Conservation (phyloP, 2,329 filamentous ascomycete species). For the Cladophialophora yegresii region DNA sequence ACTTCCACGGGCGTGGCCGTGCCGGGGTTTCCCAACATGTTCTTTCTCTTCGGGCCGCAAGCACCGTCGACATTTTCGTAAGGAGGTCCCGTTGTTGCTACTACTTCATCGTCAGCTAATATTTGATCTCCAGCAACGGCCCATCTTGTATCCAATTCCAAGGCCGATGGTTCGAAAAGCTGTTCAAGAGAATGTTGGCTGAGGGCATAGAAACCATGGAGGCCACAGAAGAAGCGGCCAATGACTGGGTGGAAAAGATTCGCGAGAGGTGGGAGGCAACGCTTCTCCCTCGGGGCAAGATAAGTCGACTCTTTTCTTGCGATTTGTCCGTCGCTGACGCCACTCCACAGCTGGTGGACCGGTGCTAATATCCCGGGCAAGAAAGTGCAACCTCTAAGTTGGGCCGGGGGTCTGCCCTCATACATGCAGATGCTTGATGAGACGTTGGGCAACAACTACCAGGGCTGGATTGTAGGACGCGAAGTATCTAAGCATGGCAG, state of each 20-base stretch:
- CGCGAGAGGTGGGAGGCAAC: slow-evolving; percentile 39
- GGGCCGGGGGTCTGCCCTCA: slow-evolving; percentile 35
- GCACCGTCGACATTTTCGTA: slow-evolving; percentile 48
- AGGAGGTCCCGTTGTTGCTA: background rate
- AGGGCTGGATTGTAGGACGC: slow-evolving; percentile 19
- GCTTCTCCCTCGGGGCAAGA: slow-evolving; percentile 24
- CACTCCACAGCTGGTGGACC: slow-evolving; percentile 57
- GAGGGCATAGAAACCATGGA: slow-evolving; percentile 55
- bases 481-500: slow-evolving; percentile 1
- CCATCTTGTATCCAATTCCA: slow-evolving; percentile 58
- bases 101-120: slow-evolving; percentile 40
- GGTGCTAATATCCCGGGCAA: slow-evolving; percentile 59
- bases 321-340: slow-evolving; percentile 55
- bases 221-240: slow-evolving; percentile 48
- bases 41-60: slow-evolving; percentile 58
- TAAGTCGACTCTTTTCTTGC: slow-evolving; percentile 50
- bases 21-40: slow-evolving; percentile 51
- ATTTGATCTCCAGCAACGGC: slow-evolving; percentile 54
- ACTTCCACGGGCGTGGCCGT: slow-evolving; percentile 49
- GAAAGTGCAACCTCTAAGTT: slow-evolving; percentile 48
- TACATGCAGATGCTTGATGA: slow-evolving; percentile 31
- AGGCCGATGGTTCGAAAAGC: slow-evolving; percentile 54
- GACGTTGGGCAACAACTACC: slow-evolving; percentile 25
- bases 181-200: slow-evolving; percentile 52
- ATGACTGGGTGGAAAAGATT: slow-evolving; percentile 51